Evolutionary conservation across 441 rosid genomes (phyloP).

Genomic region (California macrophylla): DNA sequence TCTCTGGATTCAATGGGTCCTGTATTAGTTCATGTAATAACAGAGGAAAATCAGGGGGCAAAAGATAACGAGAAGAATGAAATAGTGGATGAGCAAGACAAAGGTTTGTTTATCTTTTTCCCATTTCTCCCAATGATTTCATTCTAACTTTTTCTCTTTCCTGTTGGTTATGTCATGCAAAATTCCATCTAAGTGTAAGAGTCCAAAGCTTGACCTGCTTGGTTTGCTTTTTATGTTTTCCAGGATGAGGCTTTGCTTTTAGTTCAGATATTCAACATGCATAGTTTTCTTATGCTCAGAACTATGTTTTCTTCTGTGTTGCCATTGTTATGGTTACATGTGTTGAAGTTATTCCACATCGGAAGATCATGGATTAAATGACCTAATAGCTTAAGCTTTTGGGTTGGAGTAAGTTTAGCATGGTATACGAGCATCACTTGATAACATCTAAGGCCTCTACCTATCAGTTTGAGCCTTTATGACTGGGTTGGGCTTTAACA

Average conservation of each 20-base stretch:
- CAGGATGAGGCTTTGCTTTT: background rate
- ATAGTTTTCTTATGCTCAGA: no score
- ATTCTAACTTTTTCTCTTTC: background rate
- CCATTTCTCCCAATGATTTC: background rate
- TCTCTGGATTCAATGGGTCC: constrained; percentile 84
- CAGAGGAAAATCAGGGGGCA: constrained; percentile 47
- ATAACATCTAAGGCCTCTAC: no score
- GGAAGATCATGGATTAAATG: no score
- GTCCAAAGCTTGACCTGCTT: background rate
- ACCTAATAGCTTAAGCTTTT: no score
- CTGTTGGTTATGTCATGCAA: background rate
- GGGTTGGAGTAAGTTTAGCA: no score
- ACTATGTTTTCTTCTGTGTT: no score
- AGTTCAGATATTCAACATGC: background rate
- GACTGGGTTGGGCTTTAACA: no score
- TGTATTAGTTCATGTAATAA: constrained; percentile 78
- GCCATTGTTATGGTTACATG: no score
- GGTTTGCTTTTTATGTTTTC: background rate
- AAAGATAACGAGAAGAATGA: constrained; percentile 23
- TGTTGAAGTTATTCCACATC: no score
- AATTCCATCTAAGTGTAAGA: background rate
- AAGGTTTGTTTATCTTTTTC: constrained; percentile 21
- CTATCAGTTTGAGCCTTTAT: no score
- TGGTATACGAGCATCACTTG: no score
- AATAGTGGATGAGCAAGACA: constrained; percentile 21